Conservation (phyloP, 2,329 filamentous ascomycete species). For the Hymenoscyphus fructigenus region DNA sequence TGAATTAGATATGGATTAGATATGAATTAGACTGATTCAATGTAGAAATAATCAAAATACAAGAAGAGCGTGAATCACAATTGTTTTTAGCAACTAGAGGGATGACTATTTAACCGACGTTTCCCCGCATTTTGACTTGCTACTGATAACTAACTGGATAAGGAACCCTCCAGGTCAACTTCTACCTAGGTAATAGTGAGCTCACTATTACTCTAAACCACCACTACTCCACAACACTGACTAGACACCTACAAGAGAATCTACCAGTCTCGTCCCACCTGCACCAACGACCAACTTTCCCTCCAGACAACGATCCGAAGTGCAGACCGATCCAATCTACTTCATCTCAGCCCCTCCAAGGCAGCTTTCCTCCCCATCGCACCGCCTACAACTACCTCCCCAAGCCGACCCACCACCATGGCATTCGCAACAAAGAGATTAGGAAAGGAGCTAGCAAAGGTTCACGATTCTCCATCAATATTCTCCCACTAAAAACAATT, state of each 20-base stretch:
- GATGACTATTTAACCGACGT: no score
- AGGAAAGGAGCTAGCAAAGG: slow-evolving; percentile 59
- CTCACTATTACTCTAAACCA: not conserved
- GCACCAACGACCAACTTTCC: not conserved
- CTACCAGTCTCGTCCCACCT: not conserved
- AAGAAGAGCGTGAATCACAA: no score
- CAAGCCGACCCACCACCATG: slow-evolving; percentile 37
- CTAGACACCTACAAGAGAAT: not conserved
- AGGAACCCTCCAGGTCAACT: not conserved
- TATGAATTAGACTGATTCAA: no score
- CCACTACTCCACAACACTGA: not conserved
- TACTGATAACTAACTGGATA: not conserved
- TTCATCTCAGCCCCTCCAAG: not conserved
- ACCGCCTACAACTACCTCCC: not conserved
- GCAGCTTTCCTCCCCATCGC: not conserved
- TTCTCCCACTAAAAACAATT: no score
- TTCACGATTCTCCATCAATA: no score
- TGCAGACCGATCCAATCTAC: not conserved
- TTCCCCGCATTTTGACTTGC: no score
- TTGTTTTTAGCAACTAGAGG: no score
- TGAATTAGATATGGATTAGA: no score
- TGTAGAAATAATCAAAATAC: not conserved
- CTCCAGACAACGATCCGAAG: not conserved
- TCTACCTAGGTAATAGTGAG: not conserved
- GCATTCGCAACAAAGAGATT: slow-evolving; percentile 56